A percentile compares a stretch with the other conserved stretches of the same genome.
phyloP scores from a whole-genome alignment of 202 grass and related monocot genomes.

The Setaria viridis region DNA sequence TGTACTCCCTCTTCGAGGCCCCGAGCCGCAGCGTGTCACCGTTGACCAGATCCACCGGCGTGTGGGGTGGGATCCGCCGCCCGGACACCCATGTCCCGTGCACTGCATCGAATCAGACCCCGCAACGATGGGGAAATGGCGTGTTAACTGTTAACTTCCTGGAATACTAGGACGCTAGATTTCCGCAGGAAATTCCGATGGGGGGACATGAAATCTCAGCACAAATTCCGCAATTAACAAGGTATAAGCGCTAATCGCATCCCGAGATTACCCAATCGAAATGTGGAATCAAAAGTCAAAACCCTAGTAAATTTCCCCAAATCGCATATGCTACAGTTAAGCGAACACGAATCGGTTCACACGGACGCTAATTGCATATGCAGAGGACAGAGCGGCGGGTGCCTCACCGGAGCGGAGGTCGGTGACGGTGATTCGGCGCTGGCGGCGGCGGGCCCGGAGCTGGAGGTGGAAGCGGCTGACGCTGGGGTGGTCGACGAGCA shows the following conservation, averaged over 20 bases:
- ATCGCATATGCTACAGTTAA: neutral
- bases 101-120: constrained; percentile 46
- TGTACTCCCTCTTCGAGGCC: constrained; percentile 78
- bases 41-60: constrained; percentile 59
- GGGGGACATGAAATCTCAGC: neutral
- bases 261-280: neutral
- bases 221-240: neutral
- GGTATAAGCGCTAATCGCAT: neutral
- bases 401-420: constrained; percentile 78
- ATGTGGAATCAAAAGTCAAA: neutral
- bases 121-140: neutral
- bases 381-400: too few relatives aligned
- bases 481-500: constrained; percentile 92
- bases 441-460: constrained; percentile 45
- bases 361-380: too few relatives aligned
- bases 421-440: constrained; percentile 61
- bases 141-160: neutral
- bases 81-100: constrained; percentile 95
- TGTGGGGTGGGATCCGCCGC: constrained; percentile 62
- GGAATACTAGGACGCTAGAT: neutral
- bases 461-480: constrained; percentile 90
- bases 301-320: constrained; percentile 15
- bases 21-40: constrained; percentile 76
- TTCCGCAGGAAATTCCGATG: neutral
- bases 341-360: constrained; percentile 10